Percentiles rank a stretch among this genome's conserved stretches.
Evolutionary conservation across 176 grass and related monocot genomes (phyloP).

Genomic region (Themeda triandra): DNA sequence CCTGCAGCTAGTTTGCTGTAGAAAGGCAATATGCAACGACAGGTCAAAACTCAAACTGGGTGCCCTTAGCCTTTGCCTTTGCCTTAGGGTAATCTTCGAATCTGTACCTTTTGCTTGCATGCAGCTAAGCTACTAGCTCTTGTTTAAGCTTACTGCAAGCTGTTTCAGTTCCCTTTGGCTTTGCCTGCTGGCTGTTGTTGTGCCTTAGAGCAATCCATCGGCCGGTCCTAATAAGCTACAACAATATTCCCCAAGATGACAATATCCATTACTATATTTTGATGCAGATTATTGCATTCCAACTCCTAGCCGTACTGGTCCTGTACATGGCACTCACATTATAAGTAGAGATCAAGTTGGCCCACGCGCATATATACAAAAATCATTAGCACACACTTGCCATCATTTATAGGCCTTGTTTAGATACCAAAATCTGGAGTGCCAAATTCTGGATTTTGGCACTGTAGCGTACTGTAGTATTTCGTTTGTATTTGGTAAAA

Average conservation of each 20-base stretch:
- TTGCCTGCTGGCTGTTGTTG: neutral
- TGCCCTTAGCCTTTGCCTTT: neutral
- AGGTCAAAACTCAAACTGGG: conserved; percentile 22
- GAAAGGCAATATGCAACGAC: neutral
- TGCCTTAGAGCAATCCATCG: neutral
- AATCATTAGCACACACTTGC: neutral
- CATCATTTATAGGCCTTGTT: too few relatives aligned
- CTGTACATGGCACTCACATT: neutral
- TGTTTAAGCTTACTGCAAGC: conserved; percentile 53
- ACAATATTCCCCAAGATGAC: conserved; percentile 12
- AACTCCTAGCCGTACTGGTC: neutral
- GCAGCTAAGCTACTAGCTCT: neutral
- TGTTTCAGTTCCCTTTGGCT: conserved; percentile 31
- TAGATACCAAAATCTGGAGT: too few relatives aligned
- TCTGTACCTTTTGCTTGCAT: neutral
- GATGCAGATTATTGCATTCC: neutral
- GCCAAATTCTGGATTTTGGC: too few relatives aligned
- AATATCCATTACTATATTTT: conserved; percentile 8
- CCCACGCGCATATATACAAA: neutral
- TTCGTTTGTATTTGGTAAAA: too few relatives aligned
- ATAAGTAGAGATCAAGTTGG: neutral
- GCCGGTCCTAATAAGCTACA: neutral
- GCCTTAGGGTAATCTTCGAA: conserved; percentile 30
- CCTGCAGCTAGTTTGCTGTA: neutral
- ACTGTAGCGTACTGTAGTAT: too few relatives aligned